A percentile compares a stretch with the other conserved stretches of the same genome.
phyloP scores from a whole-genome alignment of 1,284 basidiomycete species.

The Cutaneotrichosporon dermatis region DNA sequence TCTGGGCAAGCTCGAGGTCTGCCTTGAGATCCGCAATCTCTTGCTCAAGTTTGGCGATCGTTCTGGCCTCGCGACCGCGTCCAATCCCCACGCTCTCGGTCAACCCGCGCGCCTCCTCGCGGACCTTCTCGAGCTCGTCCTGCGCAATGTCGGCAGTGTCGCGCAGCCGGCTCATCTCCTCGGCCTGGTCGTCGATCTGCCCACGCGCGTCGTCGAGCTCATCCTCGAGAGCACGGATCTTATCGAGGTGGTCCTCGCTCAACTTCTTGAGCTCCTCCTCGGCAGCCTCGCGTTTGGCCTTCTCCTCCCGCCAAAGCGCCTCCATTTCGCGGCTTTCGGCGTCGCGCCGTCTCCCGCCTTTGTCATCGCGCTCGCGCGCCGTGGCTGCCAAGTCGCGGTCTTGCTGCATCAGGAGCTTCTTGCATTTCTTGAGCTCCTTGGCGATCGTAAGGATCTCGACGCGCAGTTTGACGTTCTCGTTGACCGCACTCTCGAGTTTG shows the following conservation, averaged over 20 bases:
- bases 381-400: constrained; percentile 74
- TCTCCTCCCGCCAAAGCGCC: constrained; percentile 40
- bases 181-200: constrained; percentile 56
- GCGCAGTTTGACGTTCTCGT: constrained; percentile 90
- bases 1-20: constrained; percentile 27
- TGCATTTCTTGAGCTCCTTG: constrained; percentile 88
- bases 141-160: constrained; percentile 55
- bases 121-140: constrained; percentile 61
- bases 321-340: constrained; percentile 29
- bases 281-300: constrained; percentile 29
- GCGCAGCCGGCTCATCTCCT: constrained; percentile 52
- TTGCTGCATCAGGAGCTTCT: constrained; percentile 78
- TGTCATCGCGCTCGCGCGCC: constrained; percentile 52
- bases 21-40: constrained; percentile 34
- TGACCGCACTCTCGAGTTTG: constrained; percentile 81
- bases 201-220: constrained; percentile 60
- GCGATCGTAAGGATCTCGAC: constrained; percentile 85
- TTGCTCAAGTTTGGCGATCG: constrained; percentile 62
- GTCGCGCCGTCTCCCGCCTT: constrained; percentile 13
- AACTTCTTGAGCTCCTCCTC: constrained; percentile 28
- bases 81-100: constrained; percentile 27
- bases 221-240: constrained; percentile 61
- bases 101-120: constrained; percentile 51
- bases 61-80: constrained; percentile 62
- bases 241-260: constrained; percentile 63